phyloP scores from a whole-genome alignment of 352 stramenopile genomes.

The Globisporangium alternatum region DNA sequence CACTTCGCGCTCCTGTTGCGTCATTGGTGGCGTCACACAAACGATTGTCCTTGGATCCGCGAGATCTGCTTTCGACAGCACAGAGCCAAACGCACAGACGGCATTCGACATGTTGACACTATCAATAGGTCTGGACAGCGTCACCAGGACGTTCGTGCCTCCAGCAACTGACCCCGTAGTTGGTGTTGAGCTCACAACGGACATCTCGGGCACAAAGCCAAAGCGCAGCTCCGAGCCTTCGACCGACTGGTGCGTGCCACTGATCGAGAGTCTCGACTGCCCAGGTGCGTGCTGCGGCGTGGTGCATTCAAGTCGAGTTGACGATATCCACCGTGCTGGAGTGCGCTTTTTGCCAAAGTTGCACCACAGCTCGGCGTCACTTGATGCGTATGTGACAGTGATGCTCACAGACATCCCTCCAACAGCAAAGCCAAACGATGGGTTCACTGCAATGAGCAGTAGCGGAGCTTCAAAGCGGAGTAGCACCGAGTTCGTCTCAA shows the following conservation, averaged over 20 bases:
- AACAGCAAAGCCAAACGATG: constrained; percentile 29
- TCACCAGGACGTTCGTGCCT: constrained; percentile 26
- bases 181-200: constrained; percentile 23
- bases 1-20: constrained; percentile 7
- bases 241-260: constrained; percentile 12
- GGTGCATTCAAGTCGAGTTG: constrained; percentile 21
- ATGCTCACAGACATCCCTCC: constrained; percentile 26
- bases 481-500: constrained; percentile 31
- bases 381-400: constrained; percentile 14
- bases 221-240: constrained; percentile 21
- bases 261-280: constrained; percentile 18
- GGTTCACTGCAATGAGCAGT: constrained; percentile 13
- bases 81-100: constrained; percentile 32
- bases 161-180: constrained; percentile 21
- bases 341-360: constrained; percentile 24
- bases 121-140: constrained; percentile 21
- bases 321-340: constrained; percentile 17
- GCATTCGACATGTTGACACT: background rate
- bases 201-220: constrained; percentile 29
- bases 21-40: constrained; percentile 19
- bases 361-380: constrained; percentile 19
- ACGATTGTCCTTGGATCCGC: constrained; percentile 17
- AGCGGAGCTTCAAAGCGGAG: constrained; percentile 30
- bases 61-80: constrained; percentile 6
- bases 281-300: constrained; percentile 24